A percentile compares a stretch with the other conserved stretches of the same genome.
These are phyloP conservation scores for Lepidopterella palustris DNA, from an alignment of 495 filamentous ascomycete species.

Conservation along the genomic window DNA sequence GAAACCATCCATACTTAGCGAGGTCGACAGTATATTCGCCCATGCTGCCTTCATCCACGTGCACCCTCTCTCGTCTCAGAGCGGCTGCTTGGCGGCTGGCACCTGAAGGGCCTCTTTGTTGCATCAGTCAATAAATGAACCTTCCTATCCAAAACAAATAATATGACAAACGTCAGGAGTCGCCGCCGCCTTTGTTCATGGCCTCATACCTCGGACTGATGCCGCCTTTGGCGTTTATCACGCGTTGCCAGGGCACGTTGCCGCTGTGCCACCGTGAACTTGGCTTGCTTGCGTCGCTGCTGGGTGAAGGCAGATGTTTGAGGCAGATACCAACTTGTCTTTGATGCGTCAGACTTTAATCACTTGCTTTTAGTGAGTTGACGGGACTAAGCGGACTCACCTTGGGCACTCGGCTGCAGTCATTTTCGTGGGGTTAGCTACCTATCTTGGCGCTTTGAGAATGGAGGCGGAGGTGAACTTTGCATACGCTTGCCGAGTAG, in stretches of 20 bases:
- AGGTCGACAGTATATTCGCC: slow-evolving; percentile 36
- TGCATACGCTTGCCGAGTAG: slow-evolving; percentile 72
- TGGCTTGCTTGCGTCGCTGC: slow-evolving; percentile 34
- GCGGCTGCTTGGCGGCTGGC: slow-evolving; percentile 35
- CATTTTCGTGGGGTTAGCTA: slow-evolving; percentile 10
- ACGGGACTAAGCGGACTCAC: slow-evolving; percentile 24
- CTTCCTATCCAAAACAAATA: slow-evolving; percentile 7
- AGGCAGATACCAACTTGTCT: slow-evolving; percentile 83
- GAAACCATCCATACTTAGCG: slow-evolving; percentile 37
- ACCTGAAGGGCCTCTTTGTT: slow-evolving; percentile 32
- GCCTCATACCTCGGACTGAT: slow-evolving; percentile 69
- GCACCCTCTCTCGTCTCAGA: slow-evolving; percentile 32
- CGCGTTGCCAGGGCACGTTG: slow-evolving; percentile 92
- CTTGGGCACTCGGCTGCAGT: slow-evolving; percentile 38
- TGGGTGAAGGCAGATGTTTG: slow-evolving; percentile 63
- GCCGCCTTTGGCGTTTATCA: slow-evolving; percentile 77
- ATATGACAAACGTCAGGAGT: not conserved
- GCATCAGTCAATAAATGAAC: not conserved
- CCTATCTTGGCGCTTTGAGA: not conserved
- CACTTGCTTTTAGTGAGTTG: not conserved
- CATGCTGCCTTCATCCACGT: slow-evolving; percentile 33
- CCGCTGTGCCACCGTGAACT: slow-evolving; percentile 51
- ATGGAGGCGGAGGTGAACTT: not conserved
- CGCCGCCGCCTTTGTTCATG: not conserved
- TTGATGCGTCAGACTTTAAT: slow-evolving; percentile 2